Evolutionary conservation across 2,329 filamentous ascomycete species (phyloP).

Genomic region (Beauveria pseudobassiana): DNA sequence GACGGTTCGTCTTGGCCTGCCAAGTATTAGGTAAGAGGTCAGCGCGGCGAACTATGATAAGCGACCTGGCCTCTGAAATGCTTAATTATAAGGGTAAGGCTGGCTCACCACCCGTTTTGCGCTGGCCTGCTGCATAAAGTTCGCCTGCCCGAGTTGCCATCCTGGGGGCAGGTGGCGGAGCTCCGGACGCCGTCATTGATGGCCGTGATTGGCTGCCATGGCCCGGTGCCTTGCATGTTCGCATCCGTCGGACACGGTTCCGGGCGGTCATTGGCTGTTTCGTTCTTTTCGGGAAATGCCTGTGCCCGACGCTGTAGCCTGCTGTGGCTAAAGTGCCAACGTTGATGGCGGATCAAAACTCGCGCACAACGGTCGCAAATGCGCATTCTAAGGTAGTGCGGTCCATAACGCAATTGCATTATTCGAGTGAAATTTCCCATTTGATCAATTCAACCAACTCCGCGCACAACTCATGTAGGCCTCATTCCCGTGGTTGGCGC

Average conservation of each 20-base stretch:
- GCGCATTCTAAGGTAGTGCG: too few relatives aligned
- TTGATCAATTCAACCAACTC: too few relatives aligned
- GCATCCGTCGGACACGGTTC: background rate
- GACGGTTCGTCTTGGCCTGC: constrained; percentile 7
- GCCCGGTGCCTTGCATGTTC: background rate
- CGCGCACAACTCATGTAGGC: too few relatives aligned
- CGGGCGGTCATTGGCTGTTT: background rate
- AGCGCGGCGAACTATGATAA: background rate
- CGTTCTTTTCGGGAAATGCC: background rate
- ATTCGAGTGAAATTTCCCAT: too few relatives aligned
- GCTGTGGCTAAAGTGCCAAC: too few relatives aligned
- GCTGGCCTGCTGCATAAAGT: background rate
- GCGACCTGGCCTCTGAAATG: background rate
- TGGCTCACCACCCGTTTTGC: background rate
- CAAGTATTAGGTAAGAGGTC: constrained; percentile 7
- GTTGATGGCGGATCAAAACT: too few relatives aligned
- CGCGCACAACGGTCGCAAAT: too few relatives aligned
- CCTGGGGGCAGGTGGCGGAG: background rate
- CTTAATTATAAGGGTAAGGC: constrained; percentile 10
- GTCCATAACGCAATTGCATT: too few relatives aligned
- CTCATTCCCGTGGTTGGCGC: too few relatives aligned
- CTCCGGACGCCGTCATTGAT: background rate
- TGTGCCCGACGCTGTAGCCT: background rate
- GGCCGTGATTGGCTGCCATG: background rate
- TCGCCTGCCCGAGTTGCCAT: background rate